Evolutionary conservation across 2,329 filamentous ascomycete genomes (phyloP), one percentile per base, ranked within the genome.

Genomic region (Diaporthe nobilis): DNA sequence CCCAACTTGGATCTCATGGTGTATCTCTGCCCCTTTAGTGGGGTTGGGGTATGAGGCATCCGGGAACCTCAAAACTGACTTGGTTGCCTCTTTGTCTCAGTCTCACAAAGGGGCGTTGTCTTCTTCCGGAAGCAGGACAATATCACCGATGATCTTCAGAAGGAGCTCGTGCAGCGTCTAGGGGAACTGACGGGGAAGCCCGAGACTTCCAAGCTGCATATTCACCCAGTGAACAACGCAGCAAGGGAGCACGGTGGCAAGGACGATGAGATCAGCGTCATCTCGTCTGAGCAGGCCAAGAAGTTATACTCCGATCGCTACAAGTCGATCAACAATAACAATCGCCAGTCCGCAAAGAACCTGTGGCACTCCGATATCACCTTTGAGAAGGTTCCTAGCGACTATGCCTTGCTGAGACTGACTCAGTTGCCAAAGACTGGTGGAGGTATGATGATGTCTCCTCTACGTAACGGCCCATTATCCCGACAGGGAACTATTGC

Each of bases 71-170:
- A 20, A 22, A 8, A 49, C 25, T 47, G 20, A 39, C 25, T 25
- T 39, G 25, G 25, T 2, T 22, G 0, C 4, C 61, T 31, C 3
- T 1, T 0, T 31, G 3, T 31, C 15, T 4, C 31, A 93, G 92
- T 94, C 78, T 94, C 92, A 1, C 89, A 91, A 76, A 89, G 92
- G 0, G 92, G 92, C 13, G 92, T 94, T 4, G 92, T 94, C 44
- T 93, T 94, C 85, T 93, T 94, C 84, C 89, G 92, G 28, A 87
- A 89, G 42, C 92, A 94, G 78, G 86, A 92, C 80, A 85, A 86
- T 49, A 83, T 94, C 51, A 88, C 87, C 77, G 89, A 93, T 80
- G 90, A 91, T 1, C 86, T 92, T 2, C 92, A 93, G 79, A 94
- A 94, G 83, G 85, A 91, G 72, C 86, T 94, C 0, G 90, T 91